A percentile compares a stretch with the other conserved stretches of the same genome.
phyloP scores from a whole-genome alignment of 768 basidiomycete species.

The Lactarius trivialis region DNA sequence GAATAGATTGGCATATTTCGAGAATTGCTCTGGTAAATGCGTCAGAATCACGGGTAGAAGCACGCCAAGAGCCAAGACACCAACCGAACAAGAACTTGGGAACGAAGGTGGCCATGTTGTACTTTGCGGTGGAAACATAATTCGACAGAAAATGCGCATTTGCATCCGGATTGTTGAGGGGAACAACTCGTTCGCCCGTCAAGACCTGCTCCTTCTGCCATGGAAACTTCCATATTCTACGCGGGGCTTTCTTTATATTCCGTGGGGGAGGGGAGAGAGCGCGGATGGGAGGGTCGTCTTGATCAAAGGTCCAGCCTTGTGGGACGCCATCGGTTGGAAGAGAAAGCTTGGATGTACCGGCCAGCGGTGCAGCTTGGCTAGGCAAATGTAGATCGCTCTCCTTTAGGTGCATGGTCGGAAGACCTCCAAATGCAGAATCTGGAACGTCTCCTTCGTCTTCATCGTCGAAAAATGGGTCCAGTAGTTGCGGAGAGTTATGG shows the following conservation, averaged over 20 bases:
- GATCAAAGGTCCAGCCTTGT: conserved; percentile 71
- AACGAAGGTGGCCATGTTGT: conserved; percentile 78
- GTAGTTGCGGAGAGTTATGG: conserved; percentile 30
- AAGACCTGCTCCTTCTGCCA: conserved; percentile 67
- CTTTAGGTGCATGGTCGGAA: conserved; percentile 38
- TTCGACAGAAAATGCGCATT: conserved; percentile 71
- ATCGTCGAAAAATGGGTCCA: conserved; percentile 90
- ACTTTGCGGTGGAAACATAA: conserved; percentile 91
- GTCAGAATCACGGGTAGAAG: not conserved
- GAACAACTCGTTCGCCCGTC: conserved; percentile 70
- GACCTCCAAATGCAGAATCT: conserved; percentile 58
- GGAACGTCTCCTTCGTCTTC: conserved; percentile 62
- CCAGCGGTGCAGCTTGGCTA: conserved; percentile 52
- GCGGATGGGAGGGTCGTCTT: conserved; percentile 39
- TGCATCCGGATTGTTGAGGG: conserved; percentile 67
- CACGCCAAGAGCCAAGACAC: conserved; percentile 25
- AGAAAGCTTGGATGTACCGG: conserved; percentile 46
- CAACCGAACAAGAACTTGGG: conserved; percentile 91
- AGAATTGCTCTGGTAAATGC: conserved; percentile 78
- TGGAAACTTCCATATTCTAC: conserved; percentile 69
- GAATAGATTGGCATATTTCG: conserved; percentile 97
- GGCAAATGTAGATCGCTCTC: conserved; percentile 53
- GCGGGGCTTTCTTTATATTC: conserved; percentile 22
- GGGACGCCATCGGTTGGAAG: conserved; percentile 41
- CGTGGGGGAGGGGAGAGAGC: not conserved